Evolutionary conservation across 177 flowering plant species (phyloP).

Genomic region (Tripterygium wilfordii): DNA sequence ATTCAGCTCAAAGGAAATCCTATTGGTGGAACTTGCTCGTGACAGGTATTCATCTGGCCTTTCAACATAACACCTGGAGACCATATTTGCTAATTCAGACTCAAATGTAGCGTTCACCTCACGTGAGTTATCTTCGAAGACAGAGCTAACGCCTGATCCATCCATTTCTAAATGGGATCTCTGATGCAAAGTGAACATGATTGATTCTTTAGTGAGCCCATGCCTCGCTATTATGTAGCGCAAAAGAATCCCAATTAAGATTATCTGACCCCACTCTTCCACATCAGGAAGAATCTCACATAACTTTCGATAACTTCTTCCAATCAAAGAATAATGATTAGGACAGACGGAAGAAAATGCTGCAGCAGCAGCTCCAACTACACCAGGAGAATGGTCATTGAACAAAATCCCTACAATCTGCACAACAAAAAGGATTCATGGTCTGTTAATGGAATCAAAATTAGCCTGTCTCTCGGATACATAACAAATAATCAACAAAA

Average conservation of each 20-base stretch:
- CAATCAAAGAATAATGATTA: slow-evolving; percentile 62
- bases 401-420: slow-evolving; percentile 82
- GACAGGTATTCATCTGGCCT: slow-evolving; percentile 83
- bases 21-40: slow-evolving; percentile 30
- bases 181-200: slow-evolving; percentile 40
- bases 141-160: slow-evolving; percentile 20
- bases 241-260: slow-evolving; percentile 74
- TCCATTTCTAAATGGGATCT: slow-evolving; percentile 30
- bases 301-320: slow-evolving; percentile 56
- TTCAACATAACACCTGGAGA: slow-evolving; percentile 76
- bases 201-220: slow-evolving; percentile 81
- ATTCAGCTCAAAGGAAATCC: slow-evolving; percentile 24
- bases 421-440: slow-evolving; percentile 14
- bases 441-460: neutral
- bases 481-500: too few species aligned
- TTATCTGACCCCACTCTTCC: slow-evolving; percentile 98
- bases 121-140: slow-evolving; percentile 13
- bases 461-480: too few species aligned
- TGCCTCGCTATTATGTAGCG: slow-evolving; percentile 80
- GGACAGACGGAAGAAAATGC: slow-evolving; percentile 88
- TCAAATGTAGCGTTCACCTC: slow-evolving; percentile 11
- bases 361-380: slow-evolving; percentile 97
- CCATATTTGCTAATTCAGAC: slow-evolving; percentile 40
- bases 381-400: slow-evolving; percentile 84
- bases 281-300: slow-evolving; percentile 95